Percentiles rank a stretch among this genome's conserved stretches.
These are phyloP conservation scores for Porodaedalea pini DNA, from an alignment of 1,284 basidiomycete species.

Conservation along the genomic window DNA sequence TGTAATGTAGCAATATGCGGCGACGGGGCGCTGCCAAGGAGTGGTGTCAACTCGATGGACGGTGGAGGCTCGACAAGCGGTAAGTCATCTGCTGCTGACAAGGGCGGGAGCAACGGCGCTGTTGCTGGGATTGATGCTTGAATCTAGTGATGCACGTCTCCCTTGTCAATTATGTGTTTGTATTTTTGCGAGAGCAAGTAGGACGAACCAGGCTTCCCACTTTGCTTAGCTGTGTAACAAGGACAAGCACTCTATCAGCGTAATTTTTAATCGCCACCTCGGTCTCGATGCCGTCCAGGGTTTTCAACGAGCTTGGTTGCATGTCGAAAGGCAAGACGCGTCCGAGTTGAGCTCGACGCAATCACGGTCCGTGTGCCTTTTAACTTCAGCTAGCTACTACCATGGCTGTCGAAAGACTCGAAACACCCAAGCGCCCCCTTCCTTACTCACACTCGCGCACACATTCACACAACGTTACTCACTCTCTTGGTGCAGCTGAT, in stretches of 20 bases:
- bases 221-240: slow-evolving; percentile 86
- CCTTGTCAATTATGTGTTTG: background rate
- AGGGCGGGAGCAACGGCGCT: slow-evolving; percentile 50
- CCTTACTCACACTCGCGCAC: slow-evolving; percentile 6
- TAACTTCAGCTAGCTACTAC: background rate
- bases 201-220: slow-evolving; percentile 74
- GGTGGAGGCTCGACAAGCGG: slow-evolving; percentile 67
- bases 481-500: slow-evolving; percentile 1
- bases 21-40: slow-evolving; percentile 72
- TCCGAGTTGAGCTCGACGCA: background rate
- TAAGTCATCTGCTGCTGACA: slow-evolving; percentile 33
- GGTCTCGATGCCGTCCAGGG: slow-evolving; percentile 57
- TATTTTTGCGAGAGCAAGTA: slow-evolving; percentile 3
- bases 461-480: slow-evolving; percentile 1
- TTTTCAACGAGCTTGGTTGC: slow-evolving; percentile 29
- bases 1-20: slow-evolving; percentile 67
- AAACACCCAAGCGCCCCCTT: slow-evolving; percentile 5
- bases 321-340: background rate
- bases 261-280: slow-evolving; percentile 77
- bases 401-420: background rate
- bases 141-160: slow-evolving; percentile 45
- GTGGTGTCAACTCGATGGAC: slow-evolving; percentile 67
- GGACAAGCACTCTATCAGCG: slow-evolving; percentile 73
- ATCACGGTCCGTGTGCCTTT: background rate
- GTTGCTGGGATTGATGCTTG: slow-evolving; percentile 77